Conservation (phyloP, 2,329 filamentous ascomycete species). For the Talaromyces verruculosus region DNA sequence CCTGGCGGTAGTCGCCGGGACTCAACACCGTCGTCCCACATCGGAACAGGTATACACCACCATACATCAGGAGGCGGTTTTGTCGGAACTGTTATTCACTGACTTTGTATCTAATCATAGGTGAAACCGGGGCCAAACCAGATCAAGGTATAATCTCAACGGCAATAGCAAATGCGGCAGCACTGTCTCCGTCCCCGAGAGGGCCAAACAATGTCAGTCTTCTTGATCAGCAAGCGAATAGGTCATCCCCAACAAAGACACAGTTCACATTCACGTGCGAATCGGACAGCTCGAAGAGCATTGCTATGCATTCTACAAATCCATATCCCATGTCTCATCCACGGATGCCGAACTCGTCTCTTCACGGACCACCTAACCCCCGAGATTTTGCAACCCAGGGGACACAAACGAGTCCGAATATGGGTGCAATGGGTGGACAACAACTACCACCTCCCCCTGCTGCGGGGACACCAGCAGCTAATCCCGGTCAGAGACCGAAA, state of each 20-base stretch:
- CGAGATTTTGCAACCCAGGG: constrained; percentile 53
- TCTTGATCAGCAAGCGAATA: constrained; percentile 67
- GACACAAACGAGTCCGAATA: constrained; percentile 57
- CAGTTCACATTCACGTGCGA: constrained; percentile 98
- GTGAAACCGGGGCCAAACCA: constrained; percentile 39
- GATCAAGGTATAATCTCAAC: constrained; percentile 85
- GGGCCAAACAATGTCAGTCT: constrained; percentile 79
- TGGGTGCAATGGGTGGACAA: constrained; percentile 36
- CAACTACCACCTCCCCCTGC: constrained; percentile 32
- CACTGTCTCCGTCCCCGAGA: constrained; percentile 58
- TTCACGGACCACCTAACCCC: constrained; percentile 24
- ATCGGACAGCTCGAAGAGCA: constrained; percentile 77
- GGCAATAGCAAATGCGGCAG: constrained; percentile 85
- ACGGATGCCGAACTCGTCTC: constrained; percentile 26
- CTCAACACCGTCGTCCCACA: constrained; percentile 48
- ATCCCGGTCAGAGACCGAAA: constrained; percentile 61
- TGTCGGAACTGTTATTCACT: constrained; percentile 12
- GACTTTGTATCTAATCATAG: constrained; percentile 34
- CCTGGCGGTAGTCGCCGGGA: constrained; percentile 49
- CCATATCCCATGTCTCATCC: constrained; percentile 41
- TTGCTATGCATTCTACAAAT: constrained; percentile 69
- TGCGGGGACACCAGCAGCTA: constrained; percentile 44
- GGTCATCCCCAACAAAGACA: constrained; percentile 68
- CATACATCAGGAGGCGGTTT: constrained; percentile 4
- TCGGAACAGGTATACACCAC: constrained; percentile 33